These are phyloP conservation scores for Naganishia onofrii DNA, from an alignment of 768 basidiomycete species.

Conservation along the genomic window DNA sequence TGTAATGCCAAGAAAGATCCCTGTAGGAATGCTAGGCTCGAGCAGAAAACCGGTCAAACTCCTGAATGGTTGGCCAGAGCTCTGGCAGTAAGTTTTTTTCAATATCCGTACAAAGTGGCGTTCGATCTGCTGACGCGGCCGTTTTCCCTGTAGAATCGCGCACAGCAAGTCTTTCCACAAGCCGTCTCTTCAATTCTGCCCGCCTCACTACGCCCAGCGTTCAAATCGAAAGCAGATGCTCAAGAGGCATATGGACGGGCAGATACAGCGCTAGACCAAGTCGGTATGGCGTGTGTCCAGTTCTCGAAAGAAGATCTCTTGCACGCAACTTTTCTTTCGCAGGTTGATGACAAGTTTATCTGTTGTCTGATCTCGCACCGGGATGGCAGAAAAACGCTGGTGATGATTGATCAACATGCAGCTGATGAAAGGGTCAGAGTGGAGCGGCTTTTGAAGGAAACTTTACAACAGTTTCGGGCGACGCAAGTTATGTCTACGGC, in stretches of 20 bases:
- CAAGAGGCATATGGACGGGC: background rate
- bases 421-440: conserved; percentile 95
- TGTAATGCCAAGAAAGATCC: background rate
- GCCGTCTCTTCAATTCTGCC: background rate
- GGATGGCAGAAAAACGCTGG: conserved; percentile 53
- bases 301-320: conserved; percentile 62
- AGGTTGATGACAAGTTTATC: conserved; percentile 89
- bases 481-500: conserved; percentile 52
- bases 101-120: too few species aligned
- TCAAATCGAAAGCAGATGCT: background rate
- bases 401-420: conserved; percentile 94
- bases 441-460: conserved; percentile 68
- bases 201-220: background rate
- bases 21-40: too few species aligned
- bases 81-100: background rate
- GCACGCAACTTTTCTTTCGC: conserved; percentile 65
- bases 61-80: conserved; percentile 2
- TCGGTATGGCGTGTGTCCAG: conserved; percentile 15
- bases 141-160: background rate
- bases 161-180: conserved; percentile 8
- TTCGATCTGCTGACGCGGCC: background rate
- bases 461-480: conserved; percentile 65
- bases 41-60: too few species aligned
- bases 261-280: background rate
- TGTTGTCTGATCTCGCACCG: conserved; percentile 57